Base-by-base conservation (phyloP, 1,139 yeast genomes). In the Yamadazyma pseudoaaseri region DNA sequence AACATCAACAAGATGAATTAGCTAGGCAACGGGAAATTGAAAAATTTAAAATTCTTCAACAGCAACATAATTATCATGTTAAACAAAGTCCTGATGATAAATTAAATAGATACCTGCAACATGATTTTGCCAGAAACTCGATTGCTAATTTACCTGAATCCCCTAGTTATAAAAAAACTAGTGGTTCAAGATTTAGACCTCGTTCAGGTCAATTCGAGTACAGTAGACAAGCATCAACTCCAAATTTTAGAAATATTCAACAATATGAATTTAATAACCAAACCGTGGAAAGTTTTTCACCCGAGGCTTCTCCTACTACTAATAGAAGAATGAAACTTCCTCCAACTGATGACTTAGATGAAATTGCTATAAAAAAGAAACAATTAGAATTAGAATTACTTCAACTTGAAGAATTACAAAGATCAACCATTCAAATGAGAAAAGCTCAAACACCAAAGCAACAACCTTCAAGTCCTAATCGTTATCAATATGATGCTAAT, bases 361-460 rank as follows among this genome's bases (percentile, higher is more conserved):
- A 60, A 34, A 57, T 65, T 27, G 51, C 58, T 6, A 47, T 49
- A 26, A 65, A 63, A 41, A 54, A 66, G 37, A 66, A 61, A 16
- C 70, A 64, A 41, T 56, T 69, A 31, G 74, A 70, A 43, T 41
- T 59, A 45, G 73, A 67, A 41, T 51, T 68, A 28, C 60, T 60
- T 34, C 63, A 60, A 27, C 54, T 70, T 41, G 65, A 58, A 37
- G 58, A 62, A 32, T 50, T 68, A 41, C 71, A 67, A 43, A 56
- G 52, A 36, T 41, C 56, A 5, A 41, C 53, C 10, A 47, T 53
- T 24, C 49, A 50, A 34, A 50, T 43, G 45, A 50, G 36, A 37
- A 34, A 29, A 18, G 21, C 39, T 8, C 24, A n/a, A 26, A n/a
- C n/a, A n/a, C n/a, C n/a, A n/a, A 30, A 35, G 18, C 37, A 38